Base-by-base conservation (phyloP, 2,329 filamentous ascomycete species). In the Cordyceps militaris region DNA sequence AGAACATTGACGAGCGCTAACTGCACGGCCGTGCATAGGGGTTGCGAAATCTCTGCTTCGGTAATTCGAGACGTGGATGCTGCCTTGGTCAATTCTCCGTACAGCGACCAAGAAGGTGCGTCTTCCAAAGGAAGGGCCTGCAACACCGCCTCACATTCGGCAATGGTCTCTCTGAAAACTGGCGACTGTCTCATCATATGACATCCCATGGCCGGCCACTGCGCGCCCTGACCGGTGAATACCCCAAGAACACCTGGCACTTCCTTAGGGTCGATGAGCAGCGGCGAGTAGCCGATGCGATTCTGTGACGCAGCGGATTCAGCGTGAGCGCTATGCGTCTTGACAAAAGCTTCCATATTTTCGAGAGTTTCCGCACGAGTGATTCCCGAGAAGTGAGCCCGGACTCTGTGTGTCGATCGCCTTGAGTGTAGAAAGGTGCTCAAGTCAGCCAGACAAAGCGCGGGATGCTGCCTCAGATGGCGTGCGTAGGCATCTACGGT, bases 181-280 rank as follows among this genome's bases (percentile, higher is more conserved):
- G 50, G 11, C 0, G 61, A 62, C 11, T 0, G 32, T n/a, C 3
- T 51, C 47, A 47, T 61, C 60, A 71, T 62, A 57, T 68, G 66
- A 2, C 64, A 61, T 24, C 69, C 69, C 70, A 72, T 69, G 23
- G 54, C 61, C 36, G 58, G 42, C 65, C 65, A 69, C 58, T 69
- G 67, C 2, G 67, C 70, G n/a, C 70, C 70, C 54, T 71, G 70
- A 11, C 70, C 70, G 4, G 69, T 71, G 56, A 72, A 66, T 16
- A 67, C 48, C 7, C 57, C 57, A 2, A 53, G 40, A 8, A 57
- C 30, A 13, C 26, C 38, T 4, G 48, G 48, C 3, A 9, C 11
- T 16, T 30, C 36, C 11, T 53, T 42, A 2, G 36, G 16, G 23
- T 53, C n/a, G 21, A 26, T 42, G 26, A 28, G 38, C 14, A 40